These are phyloP conservation scores for Limnanthes douglasii DNA, from an alignment of 345 rosid species.

Conservation along the genomic window DNA sequence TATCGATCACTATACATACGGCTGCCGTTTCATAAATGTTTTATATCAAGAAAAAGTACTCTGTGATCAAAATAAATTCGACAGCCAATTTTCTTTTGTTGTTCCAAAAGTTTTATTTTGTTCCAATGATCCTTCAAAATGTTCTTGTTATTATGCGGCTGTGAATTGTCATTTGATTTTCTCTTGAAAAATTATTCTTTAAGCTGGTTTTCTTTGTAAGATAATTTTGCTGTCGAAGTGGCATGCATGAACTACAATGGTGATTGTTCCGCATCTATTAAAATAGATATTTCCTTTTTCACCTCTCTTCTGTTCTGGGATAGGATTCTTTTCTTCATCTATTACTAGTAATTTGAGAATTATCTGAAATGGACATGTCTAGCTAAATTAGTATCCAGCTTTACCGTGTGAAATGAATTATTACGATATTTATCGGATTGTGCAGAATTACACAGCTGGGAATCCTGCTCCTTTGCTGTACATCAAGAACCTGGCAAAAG, in stretches of 20 bases:
- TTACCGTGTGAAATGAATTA: not conserved
- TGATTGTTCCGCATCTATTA: not conserved
- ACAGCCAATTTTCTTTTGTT: too few relatives aligned
- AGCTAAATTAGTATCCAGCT: not conserved
- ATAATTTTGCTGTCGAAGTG: not conserved
- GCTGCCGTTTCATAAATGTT: too few relatives aligned
- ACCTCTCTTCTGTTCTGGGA: not conserved
- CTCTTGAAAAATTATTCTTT: too few relatives aligned
- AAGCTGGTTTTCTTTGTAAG: not conserved
- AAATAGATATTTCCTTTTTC: not conserved
- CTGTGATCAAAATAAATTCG: too few relatives aligned
- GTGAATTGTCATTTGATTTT: too few relatives aligned
- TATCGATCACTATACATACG: too few relatives aligned
- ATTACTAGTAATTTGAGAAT: too few relatives aligned
- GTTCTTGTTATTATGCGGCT: too few relatives aligned
- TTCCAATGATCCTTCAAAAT: too few relatives aligned
- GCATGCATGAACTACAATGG: not conserved
- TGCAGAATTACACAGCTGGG: constrained; percentile 86
- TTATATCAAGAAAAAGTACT: too few relatives aligned
- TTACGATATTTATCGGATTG: not conserved
- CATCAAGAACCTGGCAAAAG: constrained; percentile 85
- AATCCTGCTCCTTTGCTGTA: constrained; percentile 71
- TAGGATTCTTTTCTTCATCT: not conserved
- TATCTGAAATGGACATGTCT: not conserved
- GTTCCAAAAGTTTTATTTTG: too few relatives aligned